Percentiles rank a stretch among this genome's conserved stretches.
phyloP scores from a whole-genome alignment of 768 basidiomycete genomes.

The Phylloporus arenicola region DNA sequence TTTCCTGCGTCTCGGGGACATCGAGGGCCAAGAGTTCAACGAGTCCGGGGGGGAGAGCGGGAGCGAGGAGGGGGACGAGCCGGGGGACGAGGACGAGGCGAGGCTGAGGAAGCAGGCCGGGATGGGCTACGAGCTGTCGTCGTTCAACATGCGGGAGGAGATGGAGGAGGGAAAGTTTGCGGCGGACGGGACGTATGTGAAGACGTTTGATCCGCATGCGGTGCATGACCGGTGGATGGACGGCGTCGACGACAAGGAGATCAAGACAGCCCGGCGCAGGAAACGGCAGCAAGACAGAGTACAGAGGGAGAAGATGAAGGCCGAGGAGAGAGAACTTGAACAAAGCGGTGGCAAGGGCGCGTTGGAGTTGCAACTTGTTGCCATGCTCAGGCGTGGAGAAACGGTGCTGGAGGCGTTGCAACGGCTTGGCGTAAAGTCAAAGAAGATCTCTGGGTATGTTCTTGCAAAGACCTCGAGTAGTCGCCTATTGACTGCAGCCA shows the following conservation, averaged over 20 bases:
- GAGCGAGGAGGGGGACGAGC: constrained; percentile 40
- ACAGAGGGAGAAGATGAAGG: constrained; percentile 61
- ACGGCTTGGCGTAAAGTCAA: constrained; percentile 67
- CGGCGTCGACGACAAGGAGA: constrained; percentile 77
- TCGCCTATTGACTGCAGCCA: constrained; percentile 1
- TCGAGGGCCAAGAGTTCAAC: constrained; percentile 92
- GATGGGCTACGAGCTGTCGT: constrained; percentile 92
- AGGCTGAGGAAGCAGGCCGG: constrained; percentile 68
- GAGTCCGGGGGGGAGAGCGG: constrained; percentile 31
- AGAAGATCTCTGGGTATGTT: constrained; percentile 35
- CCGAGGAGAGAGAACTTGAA: constrained; percentile 70
- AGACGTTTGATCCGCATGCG: constrained; percentile 83
- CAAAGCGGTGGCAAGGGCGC: constrained; percentile 61
- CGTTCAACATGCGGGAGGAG: constrained; percentile 99
- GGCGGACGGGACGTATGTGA: constrained; percentile 85
- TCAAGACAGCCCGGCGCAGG: constrained; percentile 71
- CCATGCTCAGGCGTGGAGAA: constrained; percentile 82
- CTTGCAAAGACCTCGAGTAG: not conserved
- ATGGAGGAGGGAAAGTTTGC: constrained; percentile 98
- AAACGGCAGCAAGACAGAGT: constrained; percentile 72
- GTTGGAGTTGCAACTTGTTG: constrained; percentile 63
- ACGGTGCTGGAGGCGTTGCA: constrained; percentile 86
- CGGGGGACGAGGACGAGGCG: constrained; percentile 72
- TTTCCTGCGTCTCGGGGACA: constrained; percentile 85
- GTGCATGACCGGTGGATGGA: constrained; percentile 97